Conservation (phyloP, 768 basidiomycete species). For the Thelephora ganbajun region DNA sequence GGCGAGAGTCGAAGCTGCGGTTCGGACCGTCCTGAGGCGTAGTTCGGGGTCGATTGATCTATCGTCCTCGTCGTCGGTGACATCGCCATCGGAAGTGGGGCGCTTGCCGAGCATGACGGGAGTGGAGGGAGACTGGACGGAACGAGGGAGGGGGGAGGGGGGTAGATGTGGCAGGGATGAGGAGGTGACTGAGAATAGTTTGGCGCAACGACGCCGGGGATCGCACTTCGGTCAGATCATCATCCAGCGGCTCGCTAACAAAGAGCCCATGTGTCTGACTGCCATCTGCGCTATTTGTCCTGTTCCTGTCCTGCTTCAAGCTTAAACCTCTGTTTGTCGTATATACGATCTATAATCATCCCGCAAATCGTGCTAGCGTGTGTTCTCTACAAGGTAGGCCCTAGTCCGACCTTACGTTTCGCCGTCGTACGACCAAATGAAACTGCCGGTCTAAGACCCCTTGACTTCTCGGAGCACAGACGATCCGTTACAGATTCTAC, state of each 20-base stretch:
- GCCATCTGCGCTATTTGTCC: too few species aligned
- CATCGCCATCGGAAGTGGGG: conserved; percentile 21
- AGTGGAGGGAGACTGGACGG: neutral
- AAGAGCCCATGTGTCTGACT: too few species aligned
- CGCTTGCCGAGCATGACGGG: neutral
- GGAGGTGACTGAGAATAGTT: neutral
- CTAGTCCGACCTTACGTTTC: too few species aligned
- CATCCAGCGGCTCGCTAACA: neutral
- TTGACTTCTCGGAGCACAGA: too few species aligned
- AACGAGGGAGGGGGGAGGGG: neutral
- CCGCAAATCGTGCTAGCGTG: too few species aligned
- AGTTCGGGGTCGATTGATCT: conserved; percentile 71
- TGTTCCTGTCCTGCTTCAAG: too few species aligned
- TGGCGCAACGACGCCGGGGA: neutral
- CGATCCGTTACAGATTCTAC: too few species aligned
- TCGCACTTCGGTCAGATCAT: neutral
- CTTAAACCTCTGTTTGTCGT: too few species aligned
- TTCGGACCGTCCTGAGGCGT: conserved; percentile 82
- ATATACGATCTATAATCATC: too few species aligned
- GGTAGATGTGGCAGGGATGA: neutral
- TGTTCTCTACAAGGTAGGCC: too few species aligned
- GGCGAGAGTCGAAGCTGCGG: conserved; percentile 81
- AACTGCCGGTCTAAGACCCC: too few species aligned
- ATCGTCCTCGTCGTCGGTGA: conserved; percentile 47
- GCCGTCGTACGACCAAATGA: too few species aligned